These are phyloP conservation scores for Hermanozyma aechmeae DNA, from an alignment of 805 yeast species.

Conservation along the genomic window DNA sequence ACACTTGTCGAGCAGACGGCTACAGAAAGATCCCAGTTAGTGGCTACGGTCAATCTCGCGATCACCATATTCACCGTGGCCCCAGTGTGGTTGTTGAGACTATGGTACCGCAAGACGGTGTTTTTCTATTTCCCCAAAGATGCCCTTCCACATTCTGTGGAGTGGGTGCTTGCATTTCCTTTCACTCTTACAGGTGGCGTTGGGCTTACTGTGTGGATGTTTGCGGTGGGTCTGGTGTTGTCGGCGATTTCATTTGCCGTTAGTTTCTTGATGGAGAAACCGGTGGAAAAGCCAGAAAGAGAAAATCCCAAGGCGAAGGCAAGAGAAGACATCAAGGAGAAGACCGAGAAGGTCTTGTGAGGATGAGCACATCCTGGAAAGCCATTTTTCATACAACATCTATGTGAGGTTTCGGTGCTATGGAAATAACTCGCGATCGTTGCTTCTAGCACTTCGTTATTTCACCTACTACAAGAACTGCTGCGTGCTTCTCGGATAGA, in stretches of 20 bases:
- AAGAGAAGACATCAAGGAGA: constrained; percentile 4
- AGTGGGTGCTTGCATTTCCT: constrained; percentile 56
- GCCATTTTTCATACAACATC: no score
- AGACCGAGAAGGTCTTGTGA: constrained; percentile 14
- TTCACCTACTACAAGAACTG: no score
- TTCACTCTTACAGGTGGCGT: constrained; percentile 53
- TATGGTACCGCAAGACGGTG: constrained; percentile 44
- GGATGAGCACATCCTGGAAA: no score
- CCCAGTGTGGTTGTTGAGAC: constrained; percentile 40
- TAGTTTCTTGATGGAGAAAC: no score
- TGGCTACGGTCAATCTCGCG: constrained; percentile 18
- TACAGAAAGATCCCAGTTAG: constrained; percentile 23
- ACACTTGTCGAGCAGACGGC: constrained; percentile 29
- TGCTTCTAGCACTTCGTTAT: no score
- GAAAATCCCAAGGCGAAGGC: not conserved
- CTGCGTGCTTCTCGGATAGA: no score
- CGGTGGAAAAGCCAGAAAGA: no score
- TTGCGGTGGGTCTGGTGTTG: constrained; percentile 26
- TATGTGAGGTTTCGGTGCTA: no score
- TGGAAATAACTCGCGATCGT: no score
- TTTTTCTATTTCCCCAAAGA: constrained; percentile 53
- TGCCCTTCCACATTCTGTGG: constrained; percentile 44
- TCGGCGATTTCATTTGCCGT: no score
- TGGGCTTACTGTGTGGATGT: constrained; percentile 52
- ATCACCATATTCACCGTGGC: constrained; percentile 33